Evolutionary conservation across 208 protist genomes (phyloP).

Genomic region (Wallacemonas sp.): DNA sequence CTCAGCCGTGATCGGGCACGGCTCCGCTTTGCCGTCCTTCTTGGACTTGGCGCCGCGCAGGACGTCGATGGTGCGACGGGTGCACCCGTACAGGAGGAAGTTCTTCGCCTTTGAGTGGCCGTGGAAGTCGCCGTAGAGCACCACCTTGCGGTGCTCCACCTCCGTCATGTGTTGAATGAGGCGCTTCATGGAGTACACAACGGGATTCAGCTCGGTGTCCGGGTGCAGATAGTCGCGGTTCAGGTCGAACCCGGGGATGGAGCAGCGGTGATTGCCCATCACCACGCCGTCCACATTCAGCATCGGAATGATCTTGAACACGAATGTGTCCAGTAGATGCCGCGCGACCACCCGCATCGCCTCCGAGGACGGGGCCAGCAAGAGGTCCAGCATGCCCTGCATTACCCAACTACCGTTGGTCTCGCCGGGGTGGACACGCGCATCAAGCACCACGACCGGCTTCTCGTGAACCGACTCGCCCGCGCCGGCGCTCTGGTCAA

Average conservation of each 20-base stretch:
- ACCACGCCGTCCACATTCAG: slow-evolving; percentile 98
- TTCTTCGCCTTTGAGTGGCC: slow-evolving; percentile 95
- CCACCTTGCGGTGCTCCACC: slow-evolving; percentile 67
- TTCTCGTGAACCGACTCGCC: slow-evolving; percentile 49
- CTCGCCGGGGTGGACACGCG: slow-evolving; percentile 98
- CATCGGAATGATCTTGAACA: slow-evolving; percentile 98
- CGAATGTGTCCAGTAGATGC: slow-evolving; percentile 65
- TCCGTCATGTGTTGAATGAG: slow-evolving; percentile 73
- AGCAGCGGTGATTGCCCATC: slow-evolving; percentile 97
- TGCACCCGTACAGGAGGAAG: slow-evolving; percentile 96
- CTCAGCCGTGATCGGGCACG: neutral
- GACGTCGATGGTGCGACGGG: slow-evolving; percentile 27
- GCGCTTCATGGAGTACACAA: slow-evolving; percentile 83
- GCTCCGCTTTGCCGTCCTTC: neutral
- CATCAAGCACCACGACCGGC: slow-evolving; percentile 88
- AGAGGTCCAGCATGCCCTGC: slow-evolving; percentile 93
- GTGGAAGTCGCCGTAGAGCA: slow-evolving; percentile 94
- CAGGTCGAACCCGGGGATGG: slow-evolving; percentile 93
- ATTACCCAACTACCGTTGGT: slow-evolving; percentile 96
- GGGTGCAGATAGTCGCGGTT: slow-evolving; percentile 94
- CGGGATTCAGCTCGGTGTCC: slow-evolving; percentile 64
- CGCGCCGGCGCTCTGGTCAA: slow-evolving; percentile 23
- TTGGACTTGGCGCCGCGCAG: slow-evolving; percentile 11
- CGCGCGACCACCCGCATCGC: neutral
- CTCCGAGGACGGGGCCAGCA: slow-evolving; percentile 32